phyloP scores from a whole-genome alignment of 2,329 filamentous ascomycete species.

The Colletotrichum sp. region DNA sequence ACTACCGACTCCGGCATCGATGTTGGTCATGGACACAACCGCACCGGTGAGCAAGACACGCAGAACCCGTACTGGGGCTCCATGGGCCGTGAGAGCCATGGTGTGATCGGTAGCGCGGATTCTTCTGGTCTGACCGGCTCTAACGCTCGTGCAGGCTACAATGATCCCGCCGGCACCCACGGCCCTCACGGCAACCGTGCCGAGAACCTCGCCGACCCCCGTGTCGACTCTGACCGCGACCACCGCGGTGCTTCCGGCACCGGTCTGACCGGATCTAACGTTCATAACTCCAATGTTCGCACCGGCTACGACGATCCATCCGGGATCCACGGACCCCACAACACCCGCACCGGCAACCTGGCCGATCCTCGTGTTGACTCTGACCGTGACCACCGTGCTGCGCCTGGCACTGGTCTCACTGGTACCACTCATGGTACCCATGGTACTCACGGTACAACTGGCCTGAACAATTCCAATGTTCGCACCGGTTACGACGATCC shows the following conservation, averaged over 20 bases:
- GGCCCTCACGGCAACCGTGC: constrained; percentile 41
- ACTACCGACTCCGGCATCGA: constrained; percentile 16
- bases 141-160: constrained; percentile 1
- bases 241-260: constrained; percentile 5
- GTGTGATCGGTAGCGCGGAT: constrained; percentile 24
- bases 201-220: constrained; percentile 53
- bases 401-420: constrained; percentile 21
- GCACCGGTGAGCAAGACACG: not conserved
- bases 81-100: constrained; percentile 19
- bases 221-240: constrained; percentile 51
- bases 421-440: constrained; percentile 9
- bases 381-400: not conserved
- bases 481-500: constrained; percentile 5
- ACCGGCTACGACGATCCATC: constrained; percentile 23
- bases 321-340: constrained; percentile 37
- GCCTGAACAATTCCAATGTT: not conserved
- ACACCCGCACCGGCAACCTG: constrained; percentile 31
- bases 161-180: constrained; percentile 25
- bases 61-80: constrained; percentile 18
- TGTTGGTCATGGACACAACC: not conserved
- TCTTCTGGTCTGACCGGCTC: constrained; percentile 28
- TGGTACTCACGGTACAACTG: not conserved
- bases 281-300: not conserved
- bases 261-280: not conserved
- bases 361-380: constrained; percentile 14